These are phyloP conservation scores for Vigna radiata DNA, from an alignment of 306 rosid species.

Conservation along the genomic window DNA sequence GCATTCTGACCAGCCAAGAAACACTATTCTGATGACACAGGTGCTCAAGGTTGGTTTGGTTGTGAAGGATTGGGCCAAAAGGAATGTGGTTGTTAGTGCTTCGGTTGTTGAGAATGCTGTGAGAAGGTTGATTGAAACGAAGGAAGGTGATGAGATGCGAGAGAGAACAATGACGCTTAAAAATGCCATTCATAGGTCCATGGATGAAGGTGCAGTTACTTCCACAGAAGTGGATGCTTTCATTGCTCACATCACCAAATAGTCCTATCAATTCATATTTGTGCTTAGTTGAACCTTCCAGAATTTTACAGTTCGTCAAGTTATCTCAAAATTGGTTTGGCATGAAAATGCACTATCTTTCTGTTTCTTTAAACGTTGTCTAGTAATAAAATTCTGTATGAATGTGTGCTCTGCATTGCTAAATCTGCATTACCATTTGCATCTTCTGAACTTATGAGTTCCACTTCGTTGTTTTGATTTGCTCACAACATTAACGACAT, in stretches of 20 bases:
- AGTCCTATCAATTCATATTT: not conserved
- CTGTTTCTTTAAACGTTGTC: not conserved
- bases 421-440: no score
- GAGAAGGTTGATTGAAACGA: not conserved
- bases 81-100: no score
- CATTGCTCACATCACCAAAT: not conserved
- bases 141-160: not conserved
- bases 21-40: not conserved
- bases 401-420: not conserved
- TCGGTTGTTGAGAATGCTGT: no score
- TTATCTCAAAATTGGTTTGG: not conserved
- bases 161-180: not conserved
- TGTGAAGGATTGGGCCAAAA: not conserved
- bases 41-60: constrained; percentile 10
- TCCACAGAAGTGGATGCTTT: not conserved
- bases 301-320: not conserved
- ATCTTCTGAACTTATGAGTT: no score
- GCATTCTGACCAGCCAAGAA: not conserved
- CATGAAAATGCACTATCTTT: not conserved
- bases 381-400: not conserved
- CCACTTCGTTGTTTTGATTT: no score
- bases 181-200: not conserved
- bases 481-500: no score
- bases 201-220: not conserved
- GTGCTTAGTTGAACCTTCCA: not conserved